Conservation (phyloP, 1,284 basidiomycete genomes). For the Spongispora temasekensis region DNA sequence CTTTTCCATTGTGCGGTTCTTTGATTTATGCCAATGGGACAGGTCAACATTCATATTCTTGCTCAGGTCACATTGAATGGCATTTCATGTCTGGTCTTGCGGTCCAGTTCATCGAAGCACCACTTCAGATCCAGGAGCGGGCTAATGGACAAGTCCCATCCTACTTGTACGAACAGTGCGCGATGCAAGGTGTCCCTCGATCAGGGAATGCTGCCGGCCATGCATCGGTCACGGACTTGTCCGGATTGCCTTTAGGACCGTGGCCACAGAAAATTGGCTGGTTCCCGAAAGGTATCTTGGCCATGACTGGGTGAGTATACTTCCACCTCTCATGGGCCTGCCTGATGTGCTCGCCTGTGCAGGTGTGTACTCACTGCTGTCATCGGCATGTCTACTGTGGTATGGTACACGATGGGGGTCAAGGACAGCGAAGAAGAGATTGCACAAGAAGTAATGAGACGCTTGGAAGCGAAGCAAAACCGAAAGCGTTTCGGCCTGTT, state of each 20-base stretch:
- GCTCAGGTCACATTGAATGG: constrained; percentile 77
- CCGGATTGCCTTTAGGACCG: constrained; percentile 65
- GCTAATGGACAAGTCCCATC: constrained; percentile 45
- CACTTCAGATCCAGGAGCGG: constrained; percentile 57
- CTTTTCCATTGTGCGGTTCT: constrained; percentile 68
- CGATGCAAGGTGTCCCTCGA: constrained; percentile 53
- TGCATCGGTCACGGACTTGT: constrained; percentile 60
- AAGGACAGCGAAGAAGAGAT: constrained; percentile 74
- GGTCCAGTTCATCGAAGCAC: constrained; percentile 77
- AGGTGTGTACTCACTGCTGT: constrained; percentile 81
- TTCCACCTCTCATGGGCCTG: background rate
- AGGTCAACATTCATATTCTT: background rate
- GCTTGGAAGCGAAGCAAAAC: constrained; percentile 56
- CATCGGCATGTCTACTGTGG: constrained; percentile 77
- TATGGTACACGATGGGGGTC: constrained; percentile 80
- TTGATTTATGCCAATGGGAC: background rate
- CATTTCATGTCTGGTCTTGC: constrained; percentile 81
- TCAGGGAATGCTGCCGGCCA: constrained; percentile 83
- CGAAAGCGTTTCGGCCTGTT: constrained; percentile 38
- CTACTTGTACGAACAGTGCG: constrained; percentile 71
- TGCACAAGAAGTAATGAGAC: constrained; percentile 63
- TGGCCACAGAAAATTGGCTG: constrained; percentile 76
- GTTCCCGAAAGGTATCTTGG: constrained; percentile 78
- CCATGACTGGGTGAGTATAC: constrained; percentile 70
- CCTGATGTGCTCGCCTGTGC: constrained; percentile 1